Conservation (phyloP, 2,329 filamentous ascomycete species). For the Epichloe festucae region DNA sequence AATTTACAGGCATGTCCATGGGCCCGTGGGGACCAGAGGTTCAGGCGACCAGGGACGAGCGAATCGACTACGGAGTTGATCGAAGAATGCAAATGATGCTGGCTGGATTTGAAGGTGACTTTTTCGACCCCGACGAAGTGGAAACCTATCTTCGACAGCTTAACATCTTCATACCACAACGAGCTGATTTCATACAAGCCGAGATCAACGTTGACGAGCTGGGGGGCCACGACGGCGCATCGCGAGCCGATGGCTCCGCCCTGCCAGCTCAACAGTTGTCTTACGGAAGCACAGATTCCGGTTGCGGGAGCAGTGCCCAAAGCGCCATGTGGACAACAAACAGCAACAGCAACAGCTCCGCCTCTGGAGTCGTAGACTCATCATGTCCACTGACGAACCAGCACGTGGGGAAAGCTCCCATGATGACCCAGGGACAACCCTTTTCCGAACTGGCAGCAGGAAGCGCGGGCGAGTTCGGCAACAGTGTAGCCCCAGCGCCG, state of each 20-base stretch:
- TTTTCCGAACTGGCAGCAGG: neutral
- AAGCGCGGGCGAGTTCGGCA: neutral
- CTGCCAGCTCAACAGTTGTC: neutral
- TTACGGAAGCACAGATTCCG: neutral
- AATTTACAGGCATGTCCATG: conserved; percentile 21
- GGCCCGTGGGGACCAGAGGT: conserved; percentile 34
- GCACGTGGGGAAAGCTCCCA: neutral
- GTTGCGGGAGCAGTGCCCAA: neutral
- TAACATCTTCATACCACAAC: conserved; percentile 48
- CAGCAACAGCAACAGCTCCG: conserved; percentile 4
- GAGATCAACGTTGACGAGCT: conserved; percentile 38
- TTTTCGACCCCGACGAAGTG: conserved; percentile 65
- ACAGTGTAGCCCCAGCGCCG: neutral
- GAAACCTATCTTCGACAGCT: conserved; percentile 57
- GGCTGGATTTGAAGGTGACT: conserved; percentile 57
- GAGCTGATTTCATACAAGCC: conserved; percentile 46
- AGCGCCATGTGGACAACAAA: conserved; percentile 1
- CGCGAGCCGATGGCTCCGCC: neutral
- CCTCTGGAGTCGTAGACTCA: neutral
- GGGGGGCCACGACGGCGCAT: neutral
- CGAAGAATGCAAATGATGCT: conserved; percentile 38
- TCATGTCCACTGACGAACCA: neutral
- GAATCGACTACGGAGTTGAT: conserved; percentile 21
- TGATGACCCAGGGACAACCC: neutral
- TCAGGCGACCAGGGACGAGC: conserved; percentile 26